These are phyloP conservation scores for Gynostemma pentaphyllum DNA, from an alignment of 306 rosid species.

Conservation along the genomic window DNA sequence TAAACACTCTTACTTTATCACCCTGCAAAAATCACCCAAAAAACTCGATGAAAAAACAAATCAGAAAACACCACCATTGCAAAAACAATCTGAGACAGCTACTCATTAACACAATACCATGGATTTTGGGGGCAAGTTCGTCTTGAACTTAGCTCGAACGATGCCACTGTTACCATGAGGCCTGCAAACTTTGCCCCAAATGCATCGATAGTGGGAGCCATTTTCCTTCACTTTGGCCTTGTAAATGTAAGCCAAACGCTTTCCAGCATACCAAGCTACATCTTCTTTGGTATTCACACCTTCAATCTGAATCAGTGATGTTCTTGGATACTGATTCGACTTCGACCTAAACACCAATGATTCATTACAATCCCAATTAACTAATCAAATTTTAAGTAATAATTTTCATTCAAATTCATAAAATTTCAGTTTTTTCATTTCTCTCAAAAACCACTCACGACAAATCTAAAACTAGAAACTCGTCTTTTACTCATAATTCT, in stretches of 20 bases:
- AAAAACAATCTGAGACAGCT: background rate
- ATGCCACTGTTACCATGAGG: conserved; percentile 75
- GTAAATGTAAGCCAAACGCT: conserved; percentile 60
- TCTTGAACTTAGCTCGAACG: conserved; percentile 62
- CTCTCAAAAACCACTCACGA: background rate
- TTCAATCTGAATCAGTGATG: conserved; percentile 58
- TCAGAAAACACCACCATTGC: background rate
- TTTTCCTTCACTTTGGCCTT: conserved; percentile 68
- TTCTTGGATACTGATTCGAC: conserved; percentile 61
- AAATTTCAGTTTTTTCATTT: background rate
- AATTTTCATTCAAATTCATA: background rate
- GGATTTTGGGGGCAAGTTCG: conserved; percentile 69
- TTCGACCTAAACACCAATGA: conserved; percentile 30
- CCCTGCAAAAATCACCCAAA: conserved; percentile 31
- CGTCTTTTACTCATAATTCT: no score
- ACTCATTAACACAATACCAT: conserved; percentile 31
- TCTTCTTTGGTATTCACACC: conserved; percentile 71
- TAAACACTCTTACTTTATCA: conserved; percentile 51
- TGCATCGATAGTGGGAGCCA: conserved; percentile 65
- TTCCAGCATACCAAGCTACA: conserved; percentile 65
- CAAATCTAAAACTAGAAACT: no score
- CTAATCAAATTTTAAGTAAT: no score
- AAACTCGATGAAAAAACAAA: background rate
- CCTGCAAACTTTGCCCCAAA: conserved; percentile 69
- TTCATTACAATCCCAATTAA: background rate